phyloP scores from a whole-genome alignment of 2,329 filamentous ascomycete genomes.

The Talaromyces pinophilus region DNA sequence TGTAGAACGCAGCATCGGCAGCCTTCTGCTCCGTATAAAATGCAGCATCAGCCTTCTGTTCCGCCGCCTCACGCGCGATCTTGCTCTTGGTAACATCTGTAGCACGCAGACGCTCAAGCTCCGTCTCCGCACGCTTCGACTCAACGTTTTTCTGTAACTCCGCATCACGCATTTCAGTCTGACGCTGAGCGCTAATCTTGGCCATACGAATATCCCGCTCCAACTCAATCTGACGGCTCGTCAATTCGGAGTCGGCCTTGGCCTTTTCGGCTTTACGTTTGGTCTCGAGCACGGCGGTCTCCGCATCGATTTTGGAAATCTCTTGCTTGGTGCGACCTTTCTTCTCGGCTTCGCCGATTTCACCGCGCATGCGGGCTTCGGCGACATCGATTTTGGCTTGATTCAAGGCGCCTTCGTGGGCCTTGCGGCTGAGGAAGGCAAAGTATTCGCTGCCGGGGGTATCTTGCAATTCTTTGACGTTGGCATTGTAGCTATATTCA shows the following conservation, averaged over 20 bases:
- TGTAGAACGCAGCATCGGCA: constrained; percentile 54
- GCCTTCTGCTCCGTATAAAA: constrained; percentile 54
- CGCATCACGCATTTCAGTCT: constrained; percentile 74
- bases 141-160: constrained; percentile 79
- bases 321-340: constrained; percentile 80
- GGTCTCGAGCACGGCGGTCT: constrained; percentile 81
- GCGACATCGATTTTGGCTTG: constrained; percentile 68
- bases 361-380: constrained; percentile 63
- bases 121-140: constrained; percentile 73
- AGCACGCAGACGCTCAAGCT: constrained; percentile 77
- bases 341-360: constrained; percentile 67
- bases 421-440: constrained; percentile 76
- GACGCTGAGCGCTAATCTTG: constrained; percentile 70
- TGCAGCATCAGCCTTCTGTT: constrained; percentile 51
- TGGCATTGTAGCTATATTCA: constrained; percentile 62
- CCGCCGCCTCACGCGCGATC: constrained; percentile 48
- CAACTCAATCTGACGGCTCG: constrained; percentile 71
- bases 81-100: constrained; percentile 75
- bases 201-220: constrained; percentile 73
- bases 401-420: constrained; percentile 81
- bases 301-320: constrained; percentile 83
- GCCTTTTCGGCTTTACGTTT: constrained; percentile 81
- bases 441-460: constrained; percentile 82
- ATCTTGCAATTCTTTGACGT: constrained; percentile 85
- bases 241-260: constrained; percentile 72